Percentiles rank a stretch among this genome's conserved stretches.
Conservation (phyloP, 768 basidiomycete species). For the Mycena olivaceomarginata region DNA sequence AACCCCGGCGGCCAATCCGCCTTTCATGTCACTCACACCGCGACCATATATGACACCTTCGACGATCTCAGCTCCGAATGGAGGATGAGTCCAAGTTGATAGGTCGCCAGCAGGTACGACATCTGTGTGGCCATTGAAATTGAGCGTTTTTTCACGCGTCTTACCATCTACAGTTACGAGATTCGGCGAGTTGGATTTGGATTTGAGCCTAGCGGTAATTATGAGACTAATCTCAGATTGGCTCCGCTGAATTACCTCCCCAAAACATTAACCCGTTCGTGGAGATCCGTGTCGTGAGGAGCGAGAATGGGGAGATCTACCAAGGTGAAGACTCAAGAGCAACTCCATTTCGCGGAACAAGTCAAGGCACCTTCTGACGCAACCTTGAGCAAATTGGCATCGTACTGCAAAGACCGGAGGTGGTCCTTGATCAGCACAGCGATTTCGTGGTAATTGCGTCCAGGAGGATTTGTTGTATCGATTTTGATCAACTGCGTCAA, state of each 20-base stretch:
- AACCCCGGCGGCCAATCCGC: not conserved
- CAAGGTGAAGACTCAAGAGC: not conserved
- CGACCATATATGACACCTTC: slow-evolving; percentile 10
- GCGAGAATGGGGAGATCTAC: not conserved
- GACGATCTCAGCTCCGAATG: slow-evolving; percentile 2
- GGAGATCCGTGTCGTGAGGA: not conserved
- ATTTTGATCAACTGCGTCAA: not conserved
- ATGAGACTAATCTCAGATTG: not conserved
- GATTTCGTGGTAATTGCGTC: not conserved
- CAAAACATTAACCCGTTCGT: not conserved
- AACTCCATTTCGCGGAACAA: not conserved
- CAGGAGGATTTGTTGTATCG: not conserved
- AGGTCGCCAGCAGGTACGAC: slow-evolving; percentile 11
- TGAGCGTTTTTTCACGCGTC: slow-evolving; percentile 10
- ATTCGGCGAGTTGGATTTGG: not conserved
- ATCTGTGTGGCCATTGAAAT: slow-evolving; percentile 10
- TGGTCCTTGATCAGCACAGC: not conserved
- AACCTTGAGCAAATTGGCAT: not conserved
- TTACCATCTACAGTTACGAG: slow-evolving; percentile 10
- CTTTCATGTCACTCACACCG: slow-evolving; percentile 14
- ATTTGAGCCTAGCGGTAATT: slow-evolving; percentile 3
- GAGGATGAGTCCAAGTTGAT: slow-evolving; percentile 6
- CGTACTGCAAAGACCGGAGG: not conserved
- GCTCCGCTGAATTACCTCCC: not conserved
- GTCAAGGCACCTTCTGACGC: not conserved